Percentiles rank a stretch among this genome's conserved stretches.
These are phyloP conservation scores for Leucaena leucocephala DNA, from an alignment of 306 rosid genomes.

Conservation along the genomic window DNA sequence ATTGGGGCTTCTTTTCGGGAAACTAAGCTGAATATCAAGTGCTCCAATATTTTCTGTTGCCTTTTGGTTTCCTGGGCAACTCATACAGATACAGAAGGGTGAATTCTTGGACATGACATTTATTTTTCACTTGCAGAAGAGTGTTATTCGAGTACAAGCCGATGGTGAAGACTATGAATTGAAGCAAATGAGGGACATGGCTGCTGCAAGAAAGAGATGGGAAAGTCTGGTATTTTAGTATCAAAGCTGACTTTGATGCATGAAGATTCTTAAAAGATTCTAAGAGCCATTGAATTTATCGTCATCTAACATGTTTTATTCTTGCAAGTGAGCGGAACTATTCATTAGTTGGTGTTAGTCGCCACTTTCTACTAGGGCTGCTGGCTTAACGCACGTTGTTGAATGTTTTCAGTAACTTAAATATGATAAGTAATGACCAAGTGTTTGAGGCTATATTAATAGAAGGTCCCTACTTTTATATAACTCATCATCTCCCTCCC, in stretches of 20 bases:
- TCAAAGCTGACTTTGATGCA: slow-evolving; percentile 17
- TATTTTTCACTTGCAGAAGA: slow-evolving; percentile 39
- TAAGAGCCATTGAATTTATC: slow-evolving; percentile 29
- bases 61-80: neutral
- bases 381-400: neutral
- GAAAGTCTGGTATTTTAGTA: slow-evolving; percentile 72
- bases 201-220: slow-evolving; percentile 97
- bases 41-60: neutral
- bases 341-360: neutral
- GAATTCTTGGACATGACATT: neutral
- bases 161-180: slow-evolving; percentile 73
- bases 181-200: slow-evolving; percentile 92
- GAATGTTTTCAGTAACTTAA: slow-evolving; percentile 13
- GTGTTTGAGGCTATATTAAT: neutral
- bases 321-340: slow-evolving; percentile 13
- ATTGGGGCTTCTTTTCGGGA: slow-evolving; percentile 10
- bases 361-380: neutral
- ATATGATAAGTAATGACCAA: neutral
- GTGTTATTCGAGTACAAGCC: slow-evolving; percentile 53
- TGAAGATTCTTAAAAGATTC: slow-evolving; percentile 8
- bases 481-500: neutral
- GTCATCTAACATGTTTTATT: neutral
- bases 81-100: neutral
- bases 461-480: neutral
- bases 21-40: neutral